Conservation (phyloP, 768 basidiomycete species). For the Kockovaella imperatae region DNA sequence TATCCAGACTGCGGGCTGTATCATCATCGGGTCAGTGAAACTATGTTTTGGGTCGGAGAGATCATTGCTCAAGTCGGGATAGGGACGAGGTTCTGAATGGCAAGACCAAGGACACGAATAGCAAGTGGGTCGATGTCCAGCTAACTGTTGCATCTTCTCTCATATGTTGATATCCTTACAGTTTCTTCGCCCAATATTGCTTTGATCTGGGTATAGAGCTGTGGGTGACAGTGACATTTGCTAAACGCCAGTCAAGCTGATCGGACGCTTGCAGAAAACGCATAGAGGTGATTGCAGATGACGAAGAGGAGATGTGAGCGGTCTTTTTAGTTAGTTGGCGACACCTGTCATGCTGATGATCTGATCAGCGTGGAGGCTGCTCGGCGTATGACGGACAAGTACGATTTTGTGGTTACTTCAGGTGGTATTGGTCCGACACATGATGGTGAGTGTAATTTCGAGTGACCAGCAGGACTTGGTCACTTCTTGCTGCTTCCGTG, state of each 20-base stretch:
- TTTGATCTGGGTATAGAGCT: slow-evolving; percentile 63
- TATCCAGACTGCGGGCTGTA: slow-evolving; percentile 51
- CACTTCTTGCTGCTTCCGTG: background rate
- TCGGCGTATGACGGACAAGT: slow-evolving; percentile 64
- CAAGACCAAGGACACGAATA: slow-evolving; percentile 56
- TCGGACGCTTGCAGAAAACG: slow-evolving; percentile 55
- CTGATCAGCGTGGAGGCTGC: slow-evolving; percentile 73
- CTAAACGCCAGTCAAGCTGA: background rate
- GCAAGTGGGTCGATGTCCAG: slow-evolving; percentile 21
- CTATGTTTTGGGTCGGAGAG: background rate
- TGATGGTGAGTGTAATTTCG: slow-evolving; percentile 54
- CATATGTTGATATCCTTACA: slow-evolving; percentile 19
- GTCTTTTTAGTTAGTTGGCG: background rate
- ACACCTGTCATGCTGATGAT: background rate
- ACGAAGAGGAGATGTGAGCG: slow-evolving; percentile 76
- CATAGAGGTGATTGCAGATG: slow-evolving; percentile 84
- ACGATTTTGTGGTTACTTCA: slow-evolving; percentile 83
- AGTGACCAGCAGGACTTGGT: background rate
- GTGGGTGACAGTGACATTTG: slow-evolving; percentile 12
- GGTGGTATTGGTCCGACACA: slow-evolving; percentile 91
- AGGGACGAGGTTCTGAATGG: slow-evolving; percentile 91
- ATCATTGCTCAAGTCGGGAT: background rate
- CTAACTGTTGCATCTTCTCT: background rate
- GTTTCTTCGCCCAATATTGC: slow-evolving; percentile 78
- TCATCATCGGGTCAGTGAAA: slow-evolving; percentile 44